Evolutionary conservation across 164 flowering plant species (phyloP).

Genomic region (Akebia trifoliata): DNA sequence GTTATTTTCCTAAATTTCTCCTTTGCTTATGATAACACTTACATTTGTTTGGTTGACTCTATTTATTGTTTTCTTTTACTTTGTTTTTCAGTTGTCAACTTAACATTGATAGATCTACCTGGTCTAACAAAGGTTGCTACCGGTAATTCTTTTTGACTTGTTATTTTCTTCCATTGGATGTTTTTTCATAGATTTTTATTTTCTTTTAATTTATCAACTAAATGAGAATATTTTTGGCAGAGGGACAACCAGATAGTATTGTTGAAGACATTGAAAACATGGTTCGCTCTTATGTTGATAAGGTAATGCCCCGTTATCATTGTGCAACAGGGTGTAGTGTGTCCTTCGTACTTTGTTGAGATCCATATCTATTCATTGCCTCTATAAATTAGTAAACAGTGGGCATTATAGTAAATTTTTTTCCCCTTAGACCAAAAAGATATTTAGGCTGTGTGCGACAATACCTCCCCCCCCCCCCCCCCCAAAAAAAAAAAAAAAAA

Average conservation of each 20-base stretch:
- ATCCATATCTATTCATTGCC: not conserved
- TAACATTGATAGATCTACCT: constrained; percentile 42
- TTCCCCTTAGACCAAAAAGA: too few relatives aligned
- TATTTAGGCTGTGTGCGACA: too few relatives aligned
- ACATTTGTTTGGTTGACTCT: too few relatives aligned
- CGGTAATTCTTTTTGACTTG: constrained; percentile 18
- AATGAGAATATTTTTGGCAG: constrained; percentile 16
- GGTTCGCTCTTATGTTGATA: constrained; percentile 50
- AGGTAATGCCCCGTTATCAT: constrained; percentile 22
- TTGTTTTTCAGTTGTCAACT: constrained; percentile 30
- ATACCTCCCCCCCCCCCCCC: too few relatives aligned
- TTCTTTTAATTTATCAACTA: not conserved
- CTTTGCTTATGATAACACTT: too few relatives aligned
- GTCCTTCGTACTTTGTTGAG: not conserved
- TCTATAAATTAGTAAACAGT: too few relatives aligned
- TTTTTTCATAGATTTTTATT: not conserved
- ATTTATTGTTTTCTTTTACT: not conserved
- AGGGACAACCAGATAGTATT: constrained; percentile 48
- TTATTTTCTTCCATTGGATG: not conserved
- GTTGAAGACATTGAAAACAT: constrained; percentile 48
- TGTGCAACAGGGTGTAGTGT: not conserved
- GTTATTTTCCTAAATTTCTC: too few relatives aligned
- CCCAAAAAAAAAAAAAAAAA: too few relatives aligned
- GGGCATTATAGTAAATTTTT: too few relatives aligned
- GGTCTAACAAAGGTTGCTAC: constrained; percentile 42